These are phyloP conservation scores for Chenopodium suecicum DNA, from an alignment of 148 eudicot genomes.

Conservation along the genomic window DNA sequence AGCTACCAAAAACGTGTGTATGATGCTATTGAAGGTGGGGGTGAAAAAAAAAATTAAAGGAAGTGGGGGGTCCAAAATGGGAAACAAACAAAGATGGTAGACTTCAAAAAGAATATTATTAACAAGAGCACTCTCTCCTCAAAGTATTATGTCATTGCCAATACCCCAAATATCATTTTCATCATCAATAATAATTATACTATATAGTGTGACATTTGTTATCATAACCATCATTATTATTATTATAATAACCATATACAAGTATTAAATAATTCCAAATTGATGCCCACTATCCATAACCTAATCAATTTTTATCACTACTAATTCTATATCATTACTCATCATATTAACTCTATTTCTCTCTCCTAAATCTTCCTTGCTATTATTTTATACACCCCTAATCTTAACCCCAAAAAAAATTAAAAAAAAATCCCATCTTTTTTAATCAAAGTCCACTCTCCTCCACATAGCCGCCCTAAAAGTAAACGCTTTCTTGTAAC, in stretches of 20 bases:
- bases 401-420: background rate
- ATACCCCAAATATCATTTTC: background rate
- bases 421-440: slow-evolving; percentile 3
- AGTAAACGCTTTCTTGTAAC: slow-evolving; percentile 25
- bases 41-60: background rate
- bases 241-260: background rate
- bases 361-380: slow-evolving; percentile 14
- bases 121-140: slow-evolving; percentile 23
- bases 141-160: background rate
- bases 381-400: slow-evolving; percentile 12
- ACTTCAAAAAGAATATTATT: slow-evolving; percentile 32
- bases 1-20: slow-evolving; percentile 34
- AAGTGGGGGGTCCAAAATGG: slow-evolving; percentile 22
- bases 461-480: slow-evolving; percentile 21
- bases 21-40: slow-evolving; percentile 35
- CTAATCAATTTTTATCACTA: slow-evolving; percentile 14
- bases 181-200: slow-evolving; percentile 2
- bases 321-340: slow-evolving; percentile 24
- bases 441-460: slow-evolving; percentile 32
- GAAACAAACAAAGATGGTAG: slow-evolving; percentile 41
- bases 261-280: slow-evolving; percentile 10
- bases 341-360: slow-evolving; percentile 19
- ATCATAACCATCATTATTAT: slow-evolving; percentile 20
- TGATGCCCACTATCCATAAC: slow-evolving; percentile 26
- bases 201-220: slow-evolving; percentile 20